A percentile compares a stretch with the other conserved stretches of the same genome.
Evolutionary conservation across 1,139 yeast species (phyloP).

Genomic region (Pichia sp.): DNA sequence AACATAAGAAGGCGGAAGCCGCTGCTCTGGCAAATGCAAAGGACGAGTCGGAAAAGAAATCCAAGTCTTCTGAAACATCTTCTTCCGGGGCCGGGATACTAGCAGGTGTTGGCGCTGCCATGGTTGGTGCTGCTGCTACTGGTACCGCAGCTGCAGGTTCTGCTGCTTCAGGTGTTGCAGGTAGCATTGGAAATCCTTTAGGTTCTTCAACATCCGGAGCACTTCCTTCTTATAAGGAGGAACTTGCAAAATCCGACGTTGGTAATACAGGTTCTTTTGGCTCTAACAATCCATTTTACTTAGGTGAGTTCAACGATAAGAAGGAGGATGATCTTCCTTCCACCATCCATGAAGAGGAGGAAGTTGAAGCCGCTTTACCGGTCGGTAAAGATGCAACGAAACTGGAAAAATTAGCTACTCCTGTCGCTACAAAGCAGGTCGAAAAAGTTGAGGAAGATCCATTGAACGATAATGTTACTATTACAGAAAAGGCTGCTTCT

Average conservation of each 20-base stretch:
- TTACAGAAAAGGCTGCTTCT: not conserved
- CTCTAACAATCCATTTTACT: slow-evolving; percentile 18
- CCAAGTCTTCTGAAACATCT: slow-evolving; percentile 5
- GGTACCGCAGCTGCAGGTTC: slow-evolving; percentile 16
- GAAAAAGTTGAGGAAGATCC: not conserved
- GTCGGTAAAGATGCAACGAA: slow-evolving; percentile 3
- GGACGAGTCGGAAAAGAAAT: slow-evolving; percentile 2
- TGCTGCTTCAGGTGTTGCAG: slow-evolving; percentile 12
- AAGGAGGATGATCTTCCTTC: slow-evolving; percentile 16
- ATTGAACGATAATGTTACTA: not conserved
- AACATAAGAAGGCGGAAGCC: slow-evolving; percentile 7
- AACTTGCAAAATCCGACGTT: slow-evolving; percentile 13
- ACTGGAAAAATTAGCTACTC: not conserved
- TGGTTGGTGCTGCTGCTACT: slow-evolving; percentile 16
- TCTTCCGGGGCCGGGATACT: slow-evolving; percentile 7
- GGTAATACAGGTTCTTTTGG: slow-evolving; percentile 13
- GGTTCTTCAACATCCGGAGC: slow-evolving; percentile 16
- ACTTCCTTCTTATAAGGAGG: slow-evolving; percentile 9
- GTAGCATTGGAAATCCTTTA: slow-evolving; percentile 10
- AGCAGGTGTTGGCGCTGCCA: slow-evolving; percentile 17
- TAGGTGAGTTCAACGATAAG: slow-evolving; percentile 16
- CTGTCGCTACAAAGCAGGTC: not conserved
- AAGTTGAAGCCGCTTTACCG: slow-evolving; percentile 3
- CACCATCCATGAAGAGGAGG: slow-evolving; percentile 17
- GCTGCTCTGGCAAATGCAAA: slow-evolving; percentile 2